Base-by-base conservation (phyloP, 108 stramenopile species). In the Pseudonitzschia multiseries region DNA sequence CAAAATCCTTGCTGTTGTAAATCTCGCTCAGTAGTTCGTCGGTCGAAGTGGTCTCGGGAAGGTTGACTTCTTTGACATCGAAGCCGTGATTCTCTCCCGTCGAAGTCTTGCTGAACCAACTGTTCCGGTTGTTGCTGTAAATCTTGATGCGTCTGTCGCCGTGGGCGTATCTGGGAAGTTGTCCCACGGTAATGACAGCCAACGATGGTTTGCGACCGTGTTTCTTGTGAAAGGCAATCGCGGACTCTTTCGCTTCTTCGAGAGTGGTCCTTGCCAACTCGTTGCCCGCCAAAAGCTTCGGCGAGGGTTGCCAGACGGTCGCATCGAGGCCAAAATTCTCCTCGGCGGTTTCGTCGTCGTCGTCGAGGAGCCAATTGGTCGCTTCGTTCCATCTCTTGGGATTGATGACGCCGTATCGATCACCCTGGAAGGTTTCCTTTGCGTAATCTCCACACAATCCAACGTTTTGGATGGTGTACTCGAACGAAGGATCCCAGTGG, bases 141-240 rank as follows among this genome's bases (percentile, higher is more conserved):
- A 81, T 70, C 21, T 74, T 53, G 26, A 74, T 32, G 42, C 83
- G 77, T 44, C 77, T 59, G 40, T 62, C 53, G 52, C 76, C 74
- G 77, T 80, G 72, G 22, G 54, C 17, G 22, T 81, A 80, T 29
- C 79, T 76, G 21, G 63, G 24, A 4, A 80, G 59, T 33, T 81
- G 59, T 15, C 83, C 83, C n/a, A 84, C 80, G 28, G 80, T 81
- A 13, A 84, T 79, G 26, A 84, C 80, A 12, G 80, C 79, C 18
- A 84, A 69, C 26, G 76, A 78, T 28, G 80, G 83, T 21, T 70
- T 69, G 0, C 73, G 68, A 14, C 79, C 79, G 41, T 80, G 48
- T 8, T 36, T 26, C 36, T 64, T 40, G 22, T 65, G 22, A 53
- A 84, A 78, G 18, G 53, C 33, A 12, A 26, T 44, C 17, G 83